phyloP scores from a whole-genome alignment of 2,329 filamentous ascomycete species.

The Aspergillus amoenus region DNA sequence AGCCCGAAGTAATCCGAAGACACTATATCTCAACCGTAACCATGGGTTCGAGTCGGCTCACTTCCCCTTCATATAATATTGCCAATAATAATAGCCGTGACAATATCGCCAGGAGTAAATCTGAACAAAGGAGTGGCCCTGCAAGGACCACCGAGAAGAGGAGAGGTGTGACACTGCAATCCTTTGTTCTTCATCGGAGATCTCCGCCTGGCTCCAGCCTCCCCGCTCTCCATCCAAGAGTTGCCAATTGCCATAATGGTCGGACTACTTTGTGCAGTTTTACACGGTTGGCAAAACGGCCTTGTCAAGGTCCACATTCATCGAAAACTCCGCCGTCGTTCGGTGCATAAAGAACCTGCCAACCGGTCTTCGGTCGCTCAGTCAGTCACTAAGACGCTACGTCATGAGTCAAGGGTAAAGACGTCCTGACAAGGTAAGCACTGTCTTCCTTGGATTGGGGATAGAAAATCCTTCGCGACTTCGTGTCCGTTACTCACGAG shows the following conservation, averaged over 20 bases:
- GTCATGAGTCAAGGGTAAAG: not conserved
- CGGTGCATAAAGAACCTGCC: not conserved
- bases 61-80: not conserved
- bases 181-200: constrained; percentile 20
- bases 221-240: constrained; percentile 10
- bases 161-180: not conserved
- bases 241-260: constrained; percentile 1
- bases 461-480: not conserved
- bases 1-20: constrained; percentile 2
- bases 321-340: not conserved
- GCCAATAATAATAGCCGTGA: no score
- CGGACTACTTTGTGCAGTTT: not conserved
- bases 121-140: not conserved
- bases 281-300: constrained; percentile 6
- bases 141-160: not conserved
- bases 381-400: not conserved
- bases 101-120: not conserved
- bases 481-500: not conserved
- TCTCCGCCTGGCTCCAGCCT: constrained; percentile 16
- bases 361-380: not conserved
- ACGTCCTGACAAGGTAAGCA: not conserved
- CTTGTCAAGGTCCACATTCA: constrained; percentile 1
- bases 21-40: not conserved
- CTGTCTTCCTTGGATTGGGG: not conserved
- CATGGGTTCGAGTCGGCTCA: not conserved